Evolutionary conservation across 208 protist species (phyloP), one percentile per base, ranked within the genome.

Genomic region (Herpetomonas tarakana): DNA sequence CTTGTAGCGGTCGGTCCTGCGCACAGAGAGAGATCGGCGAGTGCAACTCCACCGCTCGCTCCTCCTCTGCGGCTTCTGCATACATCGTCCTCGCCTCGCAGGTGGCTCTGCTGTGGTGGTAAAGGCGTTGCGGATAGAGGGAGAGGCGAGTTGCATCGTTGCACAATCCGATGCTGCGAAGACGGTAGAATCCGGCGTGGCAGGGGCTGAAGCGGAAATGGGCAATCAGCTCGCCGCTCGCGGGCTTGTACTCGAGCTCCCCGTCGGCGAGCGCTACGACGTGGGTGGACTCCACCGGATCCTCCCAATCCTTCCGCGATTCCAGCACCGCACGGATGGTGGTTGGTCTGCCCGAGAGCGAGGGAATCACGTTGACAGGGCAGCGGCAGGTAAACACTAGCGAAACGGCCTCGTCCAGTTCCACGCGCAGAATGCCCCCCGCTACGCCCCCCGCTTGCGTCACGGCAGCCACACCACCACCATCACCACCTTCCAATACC

Each of bases 251-350:
- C 26, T 28, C 35, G 39, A 62, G 59, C 1, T 41, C 45, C 12
- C 60, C 56, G 52, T 61, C 53, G n/a, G 52, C 24, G 9, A 86
- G 63, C 6, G 68, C 50, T 45, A 92, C 69, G 22, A 89, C 68
- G 58, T 92, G 86, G n/a, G 68, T 81, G 0, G 65, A 21, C 69
- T 92, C 86, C n/a, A 62, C 52, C 6, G 55, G 25, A 45, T 86
- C 72, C 3, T 11, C 11, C 86, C 86, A 92, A 45, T 89, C 74
- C 27, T 86, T 88, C 24, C 76, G 81, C n/a, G 86, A 92, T 52
- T 78, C 79, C 9, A 92, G 72, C 29, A 72, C 76, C 18, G 76
- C 74, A 21, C 68, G 62, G 3, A 81, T 24, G 11, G 9, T 22
- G 16, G 44, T 24, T 11, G 44, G 44, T 22, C 4, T 12, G 44